A percentile compares a stretch with the other conserved stretches of the same genome.
phyloP scores from a whole-genome alignment of 116 monocot species.

The Thalassia testudinum region DNA sequence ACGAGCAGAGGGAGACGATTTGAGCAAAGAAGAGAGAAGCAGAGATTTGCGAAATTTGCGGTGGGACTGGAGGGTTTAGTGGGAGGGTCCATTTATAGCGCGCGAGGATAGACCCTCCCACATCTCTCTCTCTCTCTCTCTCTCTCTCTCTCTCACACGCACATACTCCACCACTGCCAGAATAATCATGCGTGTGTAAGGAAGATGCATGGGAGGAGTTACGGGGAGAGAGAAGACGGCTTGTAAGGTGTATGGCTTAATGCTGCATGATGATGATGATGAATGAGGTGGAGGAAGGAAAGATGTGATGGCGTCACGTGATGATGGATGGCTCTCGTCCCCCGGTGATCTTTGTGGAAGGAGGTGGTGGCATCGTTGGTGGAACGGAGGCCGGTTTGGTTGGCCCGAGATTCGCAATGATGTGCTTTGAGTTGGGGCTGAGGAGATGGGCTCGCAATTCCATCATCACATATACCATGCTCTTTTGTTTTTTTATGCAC shows the following conservation, averaged over 20 bases:
- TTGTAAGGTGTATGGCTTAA: conserved; percentile 14
- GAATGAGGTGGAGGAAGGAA: background rate
- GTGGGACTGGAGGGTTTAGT: background rate
- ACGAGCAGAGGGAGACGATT: background rate
- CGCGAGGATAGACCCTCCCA: background rate
- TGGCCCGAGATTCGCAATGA: conserved; percentile 52
- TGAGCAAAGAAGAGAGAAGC: background rate
- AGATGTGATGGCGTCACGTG: conserved; percentile 24
- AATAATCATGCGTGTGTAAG: conserved; percentile 28
- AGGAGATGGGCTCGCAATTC: too few species aligned
- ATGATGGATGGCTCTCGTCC: background rate
- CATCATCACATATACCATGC: too few species aligned
- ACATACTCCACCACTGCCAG: conserved; percentile 1
- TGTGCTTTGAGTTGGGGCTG: conserved; percentile 4
- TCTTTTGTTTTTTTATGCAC: too few species aligned
- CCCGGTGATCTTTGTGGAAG: conserved; percentile 3
- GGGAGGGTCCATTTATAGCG: background rate
- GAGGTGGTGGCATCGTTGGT: conserved; percentile 6
- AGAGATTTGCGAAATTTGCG: conserved; percentile 1
- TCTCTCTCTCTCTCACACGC: too few species aligned
- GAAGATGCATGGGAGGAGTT: background rate
- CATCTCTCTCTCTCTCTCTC: too few species aligned
- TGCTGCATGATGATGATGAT: conserved; percentile 14
- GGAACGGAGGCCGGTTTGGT: conserved; percentile 12
- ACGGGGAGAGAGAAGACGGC: conserved; percentile 8